These are phyloP conservation scores for Exophiala dermatitidis DNA, from an alignment of 2,329 filamentous ascomycete species.

Conservation along the genomic window DNA sequence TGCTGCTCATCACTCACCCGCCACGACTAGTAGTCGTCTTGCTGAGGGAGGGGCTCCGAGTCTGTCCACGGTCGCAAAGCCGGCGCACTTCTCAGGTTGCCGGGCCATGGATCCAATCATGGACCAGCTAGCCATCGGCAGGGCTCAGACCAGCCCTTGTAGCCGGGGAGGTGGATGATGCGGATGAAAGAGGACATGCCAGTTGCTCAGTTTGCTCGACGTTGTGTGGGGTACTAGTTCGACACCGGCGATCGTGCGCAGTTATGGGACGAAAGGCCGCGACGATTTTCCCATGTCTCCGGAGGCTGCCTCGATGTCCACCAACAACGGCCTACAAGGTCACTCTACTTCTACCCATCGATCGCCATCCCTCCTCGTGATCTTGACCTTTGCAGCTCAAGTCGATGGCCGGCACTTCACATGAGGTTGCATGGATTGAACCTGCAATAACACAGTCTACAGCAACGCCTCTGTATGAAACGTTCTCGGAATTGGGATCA, in stretches of 20 bases:
- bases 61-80: slow-evolving; percentile 6
- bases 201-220: not conserved
- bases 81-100: slow-evolving; percentile 13
- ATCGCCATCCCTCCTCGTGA: too few relatives aligned
- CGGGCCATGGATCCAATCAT: slow-evolving; percentile 1
- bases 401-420: too few relatives aligned
- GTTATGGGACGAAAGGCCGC: not conserved
- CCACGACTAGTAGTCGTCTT: not conserved
- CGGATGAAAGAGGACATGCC: not conserved
- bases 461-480: too few relatives aligned
- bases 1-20: not conserved
- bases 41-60: not conserved
- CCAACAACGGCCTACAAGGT: too few relatives aligned
- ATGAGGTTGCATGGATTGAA: not conserved
- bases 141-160: not conserved
- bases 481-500: too few relatives aligned
- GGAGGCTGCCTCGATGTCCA: not conserved
- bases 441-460: not conserved
- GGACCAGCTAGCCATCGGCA: not conserved
- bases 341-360: too few relatives aligned
- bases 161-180: not conserved
- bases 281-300: not conserved
- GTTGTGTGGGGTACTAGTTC: not conserved
- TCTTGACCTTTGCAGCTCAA: too few relatives aligned
- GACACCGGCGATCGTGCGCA: not conserved